These are phyloP conservation scores for Domatiomyces catenatus DNA, from an alignment of 2,329 filamentous ascomycete genomes.

Conservation along the genomic window DNA sequence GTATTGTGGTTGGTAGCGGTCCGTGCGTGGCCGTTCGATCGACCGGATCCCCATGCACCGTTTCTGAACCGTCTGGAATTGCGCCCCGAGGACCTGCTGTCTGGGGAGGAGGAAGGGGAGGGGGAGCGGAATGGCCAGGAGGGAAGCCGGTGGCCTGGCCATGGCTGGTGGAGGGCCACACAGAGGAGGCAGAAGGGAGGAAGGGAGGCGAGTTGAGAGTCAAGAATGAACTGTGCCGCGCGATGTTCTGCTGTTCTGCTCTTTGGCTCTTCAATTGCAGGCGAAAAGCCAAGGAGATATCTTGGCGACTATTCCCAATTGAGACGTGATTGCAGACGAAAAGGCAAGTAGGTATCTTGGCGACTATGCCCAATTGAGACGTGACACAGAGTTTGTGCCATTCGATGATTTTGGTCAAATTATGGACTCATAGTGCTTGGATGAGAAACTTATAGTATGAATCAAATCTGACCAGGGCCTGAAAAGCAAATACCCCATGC, in stretches of 20 bases:
- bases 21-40: conserved; percentile 35
- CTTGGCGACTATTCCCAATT: neutral
- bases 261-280: neutral
- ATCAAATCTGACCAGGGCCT: neutral
- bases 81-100: conserved; percentile 8
- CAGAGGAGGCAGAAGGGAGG: neutral
- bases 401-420: too few species aligned
- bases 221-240: neutral
- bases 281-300: neutral
- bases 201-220: neutral
- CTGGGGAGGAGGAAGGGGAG: conserved; percentile 18
- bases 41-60: conserved; percentile 40
- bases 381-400: too few species aligned
- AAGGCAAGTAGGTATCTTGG: neutral
- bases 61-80: conserved; percentile 20
- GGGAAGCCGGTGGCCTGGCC: conserved; percentile 8
- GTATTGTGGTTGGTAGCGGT: conserved; percentile 37
- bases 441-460: too few species aligned
- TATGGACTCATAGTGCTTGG: too few species aligned
- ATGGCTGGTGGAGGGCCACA: conserved; percentile 3
- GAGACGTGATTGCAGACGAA: neutral
- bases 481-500: neutral
- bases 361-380: neutral
- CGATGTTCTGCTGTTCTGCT: neutral
- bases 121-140: conserved; percentile 12